A percentile compares a stretch with the other conserved stretches of the same genome.
Evolutionary conservation across 2,329 filamentous ascomycete genomes (phyloP).

Genomic region (Myrmaecium sp.): DNA sequence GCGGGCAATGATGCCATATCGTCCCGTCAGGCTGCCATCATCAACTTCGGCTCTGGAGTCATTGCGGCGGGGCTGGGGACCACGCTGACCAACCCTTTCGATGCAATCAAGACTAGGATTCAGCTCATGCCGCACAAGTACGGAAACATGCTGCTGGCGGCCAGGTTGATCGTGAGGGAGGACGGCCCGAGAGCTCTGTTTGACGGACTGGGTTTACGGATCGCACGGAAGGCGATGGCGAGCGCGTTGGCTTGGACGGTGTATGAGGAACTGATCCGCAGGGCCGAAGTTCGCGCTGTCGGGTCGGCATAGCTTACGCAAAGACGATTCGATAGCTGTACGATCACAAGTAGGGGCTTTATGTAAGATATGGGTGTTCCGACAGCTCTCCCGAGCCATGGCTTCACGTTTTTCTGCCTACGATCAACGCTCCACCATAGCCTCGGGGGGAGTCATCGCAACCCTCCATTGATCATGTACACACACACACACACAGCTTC

Average conservation of each 20-base stretch:
- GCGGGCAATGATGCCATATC: constrained; percentile 6
- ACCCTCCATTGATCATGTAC: too few species aligned
- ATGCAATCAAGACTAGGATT: constrained; percentile 87
- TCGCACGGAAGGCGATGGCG: constrained; percentile 81
- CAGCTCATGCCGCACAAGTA: constrained; percentile 78
- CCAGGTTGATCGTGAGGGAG: constrained; percentile 59
- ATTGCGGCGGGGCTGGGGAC: constrained; percentile 71
- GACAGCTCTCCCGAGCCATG: too few species aligned
- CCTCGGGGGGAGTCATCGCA: too few species aligned
- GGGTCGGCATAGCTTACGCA: too few species aligned
- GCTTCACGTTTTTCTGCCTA: too few species aligned
- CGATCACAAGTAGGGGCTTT: too few species aligned
- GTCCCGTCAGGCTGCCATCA: constrained; percentile 34
- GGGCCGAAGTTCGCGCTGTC: too few species aligned
- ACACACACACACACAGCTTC: too few species aligned
- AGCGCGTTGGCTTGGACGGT: constrained; percentile 94
- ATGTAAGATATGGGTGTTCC: too few species aligned
- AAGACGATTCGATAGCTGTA: too few species aligned
- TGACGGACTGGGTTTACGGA: constrained; percentile 70
- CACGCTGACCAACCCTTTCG: constrained; percentile 85
- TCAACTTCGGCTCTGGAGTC: constrained; percentile 76
- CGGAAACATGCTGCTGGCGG: constrained; percentile 64
- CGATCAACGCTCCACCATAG: too few species aligned
- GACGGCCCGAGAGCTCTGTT: constrained; percentile 70
- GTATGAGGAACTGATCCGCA: constrained; percentile 80